These are phyloP conservation scores for Aspergillus aculeatinus DNA, from an alignment of 2,329 filamentous ascomycete genomes.

Conservation along the genomic window DNA sequence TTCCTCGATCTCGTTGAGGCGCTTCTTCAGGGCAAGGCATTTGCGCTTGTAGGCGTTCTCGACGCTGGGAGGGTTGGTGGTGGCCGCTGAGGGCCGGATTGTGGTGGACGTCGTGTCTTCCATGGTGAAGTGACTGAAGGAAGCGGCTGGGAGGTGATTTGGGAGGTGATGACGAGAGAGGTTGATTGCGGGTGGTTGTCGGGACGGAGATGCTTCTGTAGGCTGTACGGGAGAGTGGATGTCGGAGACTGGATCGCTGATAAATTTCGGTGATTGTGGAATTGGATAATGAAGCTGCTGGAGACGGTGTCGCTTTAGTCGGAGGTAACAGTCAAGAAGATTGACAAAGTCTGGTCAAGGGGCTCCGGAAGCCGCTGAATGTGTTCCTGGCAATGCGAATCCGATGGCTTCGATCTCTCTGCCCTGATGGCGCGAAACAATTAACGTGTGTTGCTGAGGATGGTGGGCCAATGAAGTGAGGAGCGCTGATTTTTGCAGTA, in stretches of 20 bases:
- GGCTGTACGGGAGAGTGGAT: not conserved
- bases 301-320: not conserved
- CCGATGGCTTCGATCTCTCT: not conserved
- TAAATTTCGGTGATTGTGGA: not conserved
- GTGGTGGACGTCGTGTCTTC: not conserved
- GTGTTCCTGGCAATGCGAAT: not conserved
- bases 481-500: too few relatives aligned
- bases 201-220: not conserved
- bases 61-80: slow-evolving; percentile 74
- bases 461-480: not conserved
- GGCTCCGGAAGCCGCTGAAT: not conserved
- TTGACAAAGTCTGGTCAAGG: not conserved
- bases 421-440: not conserved
- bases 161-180: too few relatives aligned
- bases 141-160: too few relatives aligned
- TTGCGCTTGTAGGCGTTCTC: slow-evolving; percentile 95
- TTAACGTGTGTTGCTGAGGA: not conserved
- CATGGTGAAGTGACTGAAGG: not conserved
- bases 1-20: slow-evolving; percentile 86
- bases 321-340: not conserved
- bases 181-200: not conserved
- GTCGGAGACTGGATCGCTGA: not conserved
- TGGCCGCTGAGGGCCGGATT: not conserved
- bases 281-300: not conserved
- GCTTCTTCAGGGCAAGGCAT: slow-evolving; percentile 90